Base-by-base conservation (phyloP, 805 yeast genomes). In the Saccharomycodes ludwigii region DNA sequence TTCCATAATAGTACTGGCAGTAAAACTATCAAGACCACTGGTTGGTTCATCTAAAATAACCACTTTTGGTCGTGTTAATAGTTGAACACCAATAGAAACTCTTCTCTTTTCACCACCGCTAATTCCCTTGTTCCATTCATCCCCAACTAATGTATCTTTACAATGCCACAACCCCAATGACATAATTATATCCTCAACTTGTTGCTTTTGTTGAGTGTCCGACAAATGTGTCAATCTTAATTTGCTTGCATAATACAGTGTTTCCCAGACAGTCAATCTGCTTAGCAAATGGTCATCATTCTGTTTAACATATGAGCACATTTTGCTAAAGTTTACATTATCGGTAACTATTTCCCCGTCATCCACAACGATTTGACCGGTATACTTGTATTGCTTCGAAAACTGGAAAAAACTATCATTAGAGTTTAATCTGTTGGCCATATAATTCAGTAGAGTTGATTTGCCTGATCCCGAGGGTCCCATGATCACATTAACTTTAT, bases 101-200 rank as follows among this genome's bases (percentile, higher is more conserved):
- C 94, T 63, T 44, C 94, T 63, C 52, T 84, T 83, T 46, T 85
- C 95, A 41, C 95, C 95, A 12, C 95, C 95, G 12, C 91, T 79
- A 10, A 88, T 69, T 21, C 84, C 84, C 45, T 75, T 76, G 1
- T 60, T 55, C 23, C 66, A 50, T 27, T 72, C 78, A 40, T 66
- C 62, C 3, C 83, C 84, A 30, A 76, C 66, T 53, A 79, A 54
- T 0, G 77, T 79, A 42, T 83, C 76, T 15, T 83, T 83, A 59
- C 94, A 82, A 36, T 78, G 84, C 57, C 62, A 57, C 31, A 84
- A 60, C 0, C 91, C 93, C 54, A 71, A 70, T 37, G 68, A 69
- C n/a, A 70, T 44, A 26, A 83, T 72, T n/a, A 83, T 47, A 1
- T 62, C 64, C 26, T 69, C 66, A 23, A 81, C 73, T 14, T 66